Base-by-base conservation (phyloP, 805 yeast species). In the Isabelozyma pseudorhagii region DNA sequence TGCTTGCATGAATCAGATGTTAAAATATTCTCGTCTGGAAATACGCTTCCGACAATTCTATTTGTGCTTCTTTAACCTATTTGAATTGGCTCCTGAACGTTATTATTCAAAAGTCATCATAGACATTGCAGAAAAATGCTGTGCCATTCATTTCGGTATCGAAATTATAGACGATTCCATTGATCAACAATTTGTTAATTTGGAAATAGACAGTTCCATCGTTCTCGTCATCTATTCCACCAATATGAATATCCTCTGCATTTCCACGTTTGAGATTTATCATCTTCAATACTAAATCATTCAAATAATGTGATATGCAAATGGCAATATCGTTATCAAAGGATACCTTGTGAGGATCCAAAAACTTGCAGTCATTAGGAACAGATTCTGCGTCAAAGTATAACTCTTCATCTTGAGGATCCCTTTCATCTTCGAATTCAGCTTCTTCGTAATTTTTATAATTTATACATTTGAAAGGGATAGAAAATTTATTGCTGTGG, bases 111-210 rank as follows among this genome's bases (percentile, higher is more conserved):
- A 40, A 13, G 42, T 50, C 48, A 47, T 66, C 71, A 48, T 56
- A 65, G 5, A 61, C 60, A 49, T 63, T 60, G n/a, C 55, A 54
- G 44, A 60, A 68, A 51, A 58, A 72, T 42, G 68, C 67, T 13
- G 77, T 73, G 6, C 78, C 78, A 50, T 73, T 73, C 39, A 61
- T 46, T 51, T 73, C 78, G 44, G 62, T 61, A 51, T 69, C 75
- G 28, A 72, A 60, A 25, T 50, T 57, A 51, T 67, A 72, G 49
- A 60, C 59, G 15, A 72, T 54, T 8, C 77, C 76, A 45, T 64
- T 68, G n/a, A 72, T 42, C 31, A 61, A 49, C 51, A 69, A 54
- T 49, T 60, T 65, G 34, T 53, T 56, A 40, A 68, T 52, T 17
- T 57, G 57, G 41, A 64, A 50, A n/a, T 49, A 53, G 15, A 62